phyloP scores from a whole-genome alignment of 78 protist species.

The Chrysochromulina tobinii region DNA sequence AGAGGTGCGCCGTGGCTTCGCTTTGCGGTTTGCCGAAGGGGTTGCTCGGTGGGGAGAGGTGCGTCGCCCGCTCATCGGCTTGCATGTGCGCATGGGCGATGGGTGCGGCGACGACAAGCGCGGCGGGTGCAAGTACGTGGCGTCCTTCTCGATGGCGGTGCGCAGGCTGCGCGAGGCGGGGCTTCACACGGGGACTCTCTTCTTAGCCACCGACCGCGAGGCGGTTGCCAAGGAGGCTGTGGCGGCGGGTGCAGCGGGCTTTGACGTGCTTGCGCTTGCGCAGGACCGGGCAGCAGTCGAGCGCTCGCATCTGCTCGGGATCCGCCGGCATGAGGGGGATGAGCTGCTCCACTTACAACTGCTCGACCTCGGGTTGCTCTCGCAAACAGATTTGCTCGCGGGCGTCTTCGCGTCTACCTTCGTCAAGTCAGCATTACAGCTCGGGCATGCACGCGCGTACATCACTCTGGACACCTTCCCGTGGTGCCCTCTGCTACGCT shows the following conservation, averaged over 20 bases:
- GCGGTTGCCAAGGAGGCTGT: background rate
- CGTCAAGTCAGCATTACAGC: background rate
- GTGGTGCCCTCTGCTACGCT: constrained; percentile 7
- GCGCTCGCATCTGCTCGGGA: background rate
- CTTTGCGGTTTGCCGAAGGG: background rate
- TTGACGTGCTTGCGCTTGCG: background rate
- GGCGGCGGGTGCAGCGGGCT: background rate
- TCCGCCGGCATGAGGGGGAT: background rate
- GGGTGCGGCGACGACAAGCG: background rate
- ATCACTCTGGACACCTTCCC: background rate
- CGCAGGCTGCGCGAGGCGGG: background rate
- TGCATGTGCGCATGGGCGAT: background rate
- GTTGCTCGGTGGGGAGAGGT: background rate
- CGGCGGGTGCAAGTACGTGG: constrained; percentile 7
- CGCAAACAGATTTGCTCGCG: background rate
- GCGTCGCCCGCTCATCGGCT: constrained; percentile 3
- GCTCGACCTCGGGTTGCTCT: background rate
- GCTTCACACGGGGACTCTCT: background rate
- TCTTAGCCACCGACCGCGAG: background rate
- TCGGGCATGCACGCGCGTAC: background rate
- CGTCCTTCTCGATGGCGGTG: background rate
- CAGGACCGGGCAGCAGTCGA: background rate
- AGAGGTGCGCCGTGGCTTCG: background rate
- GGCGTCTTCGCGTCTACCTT: background rate
- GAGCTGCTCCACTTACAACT: background rate